Base-by-base conservation (phyloP, 768 basidiomycete species). In the Ramaria rubella region DNA sequence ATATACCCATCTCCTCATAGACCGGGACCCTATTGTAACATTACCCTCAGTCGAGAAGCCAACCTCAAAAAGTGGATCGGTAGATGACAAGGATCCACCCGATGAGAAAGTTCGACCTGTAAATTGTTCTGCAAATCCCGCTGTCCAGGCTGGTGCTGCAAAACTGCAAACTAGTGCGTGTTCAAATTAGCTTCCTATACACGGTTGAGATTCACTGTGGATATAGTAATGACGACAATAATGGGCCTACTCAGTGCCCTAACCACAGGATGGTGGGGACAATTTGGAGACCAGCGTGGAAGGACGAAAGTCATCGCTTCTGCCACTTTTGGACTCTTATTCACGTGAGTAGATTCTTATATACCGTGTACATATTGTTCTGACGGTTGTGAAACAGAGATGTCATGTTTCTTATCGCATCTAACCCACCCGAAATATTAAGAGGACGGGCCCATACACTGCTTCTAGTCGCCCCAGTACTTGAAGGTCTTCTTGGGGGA, bases 251-350 rank as follows among this genome's bases (percentile, higher is more conserved):
- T 96, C 38, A 87, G 88, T 51, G 89, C 90, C 1, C 71, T 90
- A 46, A 89, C 87, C 4, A 90, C 90, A 0, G 90, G 87, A 0
- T 88, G 85, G 72, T 96, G 93, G 93, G 89, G 89, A 51, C 79
- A 82, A 49, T 80, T 84, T 40, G 85, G 88, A 9, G 92, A 94
- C 67, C 70, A 75, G 8, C 72, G 83, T 60, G 93, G 93, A 9
- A 78, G 93, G 33, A 92, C 85, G 48, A 79, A 78, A 24, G 80
- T 94, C 43, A 79, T 94, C 56, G 79, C 80, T 2, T 68, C 82
- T 15, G 79, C 85, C 34, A 75, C 86, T 5, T 59, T 83, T 19
- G 91, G 93, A 15, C 76, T 92, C 1, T 75, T 90, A 53, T 69
- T 81, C 61, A 87, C 86, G 92, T 90, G 64, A 56, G 82, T 72